These are phyloP conservation scores for Pleodorina starrii DNA, from an alignment of 139 green algal species.

Conservation along the genomic window DNA sequence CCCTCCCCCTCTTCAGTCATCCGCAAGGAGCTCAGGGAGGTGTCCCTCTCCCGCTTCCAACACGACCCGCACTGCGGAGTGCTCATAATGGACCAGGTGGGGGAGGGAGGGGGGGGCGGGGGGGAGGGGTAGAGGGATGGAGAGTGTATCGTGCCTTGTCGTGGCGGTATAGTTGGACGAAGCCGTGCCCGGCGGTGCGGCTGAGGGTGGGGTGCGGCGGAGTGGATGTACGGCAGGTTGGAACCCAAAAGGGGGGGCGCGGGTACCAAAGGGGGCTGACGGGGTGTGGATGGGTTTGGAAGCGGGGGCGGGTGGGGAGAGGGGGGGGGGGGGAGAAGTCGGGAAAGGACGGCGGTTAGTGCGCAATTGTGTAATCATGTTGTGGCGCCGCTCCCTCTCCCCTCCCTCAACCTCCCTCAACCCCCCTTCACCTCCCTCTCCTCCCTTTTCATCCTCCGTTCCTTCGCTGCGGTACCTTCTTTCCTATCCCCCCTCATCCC, in stretches of 20 bases:
- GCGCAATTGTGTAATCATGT: no score
- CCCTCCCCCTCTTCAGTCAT: slow-evolving; percentile 14
- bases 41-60: slow-evolving; percentile 70
- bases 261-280: neutral
- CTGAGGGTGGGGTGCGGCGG: neutral
- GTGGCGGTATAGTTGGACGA: no score
- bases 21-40: slow-evolving; percentile 46
- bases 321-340: neutral
- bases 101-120: neutral
- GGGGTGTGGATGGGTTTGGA: neutral
- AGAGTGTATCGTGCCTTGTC: no score
- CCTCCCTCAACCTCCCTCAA: no score
- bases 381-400: no score
- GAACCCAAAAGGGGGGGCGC: neutral
- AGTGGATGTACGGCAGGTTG: neutral
- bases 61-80: slow-evolving; percentile 68
- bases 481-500: no score
- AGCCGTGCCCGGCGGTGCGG: no score
- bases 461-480: no score
- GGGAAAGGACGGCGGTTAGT: neutral
- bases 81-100: slow-evolving; percentile 86
- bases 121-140: no score
- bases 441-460: no score
- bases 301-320: neutral
- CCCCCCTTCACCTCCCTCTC: no score